Conservation (phyloP, 345 rosid genomes). For the Streptanthus diversifolius region DNA sequence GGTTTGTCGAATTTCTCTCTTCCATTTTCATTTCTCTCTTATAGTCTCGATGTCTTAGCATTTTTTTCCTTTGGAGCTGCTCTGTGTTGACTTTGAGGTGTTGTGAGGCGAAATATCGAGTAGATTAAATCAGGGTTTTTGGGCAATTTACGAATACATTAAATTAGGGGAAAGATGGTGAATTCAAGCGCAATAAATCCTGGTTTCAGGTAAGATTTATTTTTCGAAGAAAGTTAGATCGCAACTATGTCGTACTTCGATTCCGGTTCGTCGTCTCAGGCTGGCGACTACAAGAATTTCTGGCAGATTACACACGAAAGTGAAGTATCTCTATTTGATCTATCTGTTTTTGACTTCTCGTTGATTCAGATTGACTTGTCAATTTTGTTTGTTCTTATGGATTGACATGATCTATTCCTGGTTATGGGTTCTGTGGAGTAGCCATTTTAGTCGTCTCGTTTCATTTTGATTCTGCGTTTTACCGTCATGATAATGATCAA, state of each 20-base stretch:
- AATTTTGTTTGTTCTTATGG: slow-evolving; percentile 9
- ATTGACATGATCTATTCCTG: slow-evolving; percentile 23
- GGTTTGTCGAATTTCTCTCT: too few relatives aligned
- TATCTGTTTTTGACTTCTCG: slow-evolving; percentile 23
- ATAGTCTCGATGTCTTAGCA: too few relatives aligned
- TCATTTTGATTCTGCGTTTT: slow-evolving; percentile 11
- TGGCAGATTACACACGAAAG: slow-evolving; percentile 89
- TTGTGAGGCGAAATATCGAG: too few relatives aligned
- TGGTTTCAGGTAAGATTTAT: too few relatives aligned
- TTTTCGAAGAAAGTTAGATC: too few relatives aligned
- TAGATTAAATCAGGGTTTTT: too few relatives aligned
- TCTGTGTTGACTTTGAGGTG: too few relatives aligned
- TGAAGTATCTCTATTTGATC: slow-evolving; percentile 35
- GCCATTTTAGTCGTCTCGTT: slow-evolving; percentile 10
- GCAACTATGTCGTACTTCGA: slow-evolving; percentile 82
- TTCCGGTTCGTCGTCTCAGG: slow-evolving; percentile 81
- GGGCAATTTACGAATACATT: too few relatives aligned
- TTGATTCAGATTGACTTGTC: slow-evolving; percentile 38
- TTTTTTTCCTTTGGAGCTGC: too few relatives aligned
- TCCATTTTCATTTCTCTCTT: too few relatives aligned
- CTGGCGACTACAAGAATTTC: slow-evolving; percentile 71
- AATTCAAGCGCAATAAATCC: too few relatives aligned
- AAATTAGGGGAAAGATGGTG: too few relatives aligned
- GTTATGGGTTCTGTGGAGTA: slow-evolving; percentile 26
- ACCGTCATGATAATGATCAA: background rate